A percentile compares a stretch with the other conserved stretches of the same genome.
Evolutionary conservation across 2,329 filamentous ascomycete genomes (phyloP).

Genomic region (Erysiphe pulchra): DNA sequence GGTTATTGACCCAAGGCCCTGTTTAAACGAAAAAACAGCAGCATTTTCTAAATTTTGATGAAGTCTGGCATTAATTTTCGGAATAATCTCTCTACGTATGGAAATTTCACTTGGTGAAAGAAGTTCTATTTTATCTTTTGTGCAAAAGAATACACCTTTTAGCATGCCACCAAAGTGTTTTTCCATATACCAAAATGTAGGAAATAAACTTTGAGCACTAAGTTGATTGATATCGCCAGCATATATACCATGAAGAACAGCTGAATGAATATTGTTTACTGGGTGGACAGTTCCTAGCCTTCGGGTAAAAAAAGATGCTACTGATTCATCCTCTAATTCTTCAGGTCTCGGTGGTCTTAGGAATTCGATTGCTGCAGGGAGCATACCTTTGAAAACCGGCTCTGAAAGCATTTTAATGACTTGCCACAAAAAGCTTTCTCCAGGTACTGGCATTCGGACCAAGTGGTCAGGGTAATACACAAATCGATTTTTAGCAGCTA

Average conservation of each 20-base stretch:
- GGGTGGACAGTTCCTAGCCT: constrained; percentile 25
- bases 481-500: constrained; percentile 39
- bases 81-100: constrained; percentile 1
- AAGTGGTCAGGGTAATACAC: constrained; percentile 76
- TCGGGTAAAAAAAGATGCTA: constrained; percentile 38
- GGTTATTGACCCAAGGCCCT: constrained; percentile 37
- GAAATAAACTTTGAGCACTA: constrained; percentile 36
- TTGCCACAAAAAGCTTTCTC: constrained; percentile 13
- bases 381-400: constrained; percentile 25
- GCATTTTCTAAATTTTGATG: constrained; percentile 8
- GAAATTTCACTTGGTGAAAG: background rate
- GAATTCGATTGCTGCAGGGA: constrained; percentile 9
- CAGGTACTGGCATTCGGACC: constrained; percentile 29
- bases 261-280: constrained; percentile 51
- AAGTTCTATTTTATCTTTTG: background rate
- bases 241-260: constrained; percentile 65
- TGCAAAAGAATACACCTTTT: constrained; percentile 1
- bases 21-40: constrained; percentile 22
- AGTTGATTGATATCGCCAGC: constrained; percentile 68
- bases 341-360: constrained; percentile 12
- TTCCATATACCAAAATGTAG: constrained; percentile 8
- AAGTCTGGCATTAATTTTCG: constrained; percentile 2
- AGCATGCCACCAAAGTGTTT: constrained; percentile 3
- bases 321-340: constrained; percentile 34
- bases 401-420: constrained; percentile 20